Evolutionary conservation across 768 basidiomycete species (phyloP), one percentile per base, ranked within the genome.

Genomic region (Lentinula raphanica): DNA sequence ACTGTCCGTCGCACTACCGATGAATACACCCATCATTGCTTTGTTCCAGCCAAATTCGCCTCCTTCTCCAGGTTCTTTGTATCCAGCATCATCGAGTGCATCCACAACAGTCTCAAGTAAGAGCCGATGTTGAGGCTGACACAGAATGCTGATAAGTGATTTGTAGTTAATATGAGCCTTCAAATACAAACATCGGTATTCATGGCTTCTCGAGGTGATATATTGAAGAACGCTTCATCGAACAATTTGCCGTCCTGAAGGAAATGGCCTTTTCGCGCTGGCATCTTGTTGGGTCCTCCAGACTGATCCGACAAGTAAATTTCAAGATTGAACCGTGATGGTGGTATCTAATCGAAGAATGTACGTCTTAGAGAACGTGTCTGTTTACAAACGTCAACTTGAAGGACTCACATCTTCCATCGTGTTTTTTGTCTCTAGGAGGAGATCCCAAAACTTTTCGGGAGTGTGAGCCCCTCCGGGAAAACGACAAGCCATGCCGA

Each of bases 181-280:
- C 25, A 4, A 35, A n/a, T 35, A 48, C 56, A 6, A 35, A 57
- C 56, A n/a, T 57, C 56, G 6, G 9, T 57, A 28, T 57, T 57
- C 21, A 31, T 45, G 11, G 56, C 56, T 31, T 57, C 44, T 23
- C 56, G 28, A 48, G 56, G 56, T 8, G 56, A 57, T 36, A 57
- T 6, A 21, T 57, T 57, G 56, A 57, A 57, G 25, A 57, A 57
- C 15, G 21, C 19, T 27, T 57, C 56, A 25, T 57, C 56, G 23
- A 57, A 57, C 17, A 35, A 48, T 8, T 25, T 12, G 17, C 44
- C 56, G 67, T 88, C 88, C 3, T 78, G 77, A 9, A 82, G 84
- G 3, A 83, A 66, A 60, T 87, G 86, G 7, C 87, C 88, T 40
- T 71, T 72, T 39, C 72, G 71, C 25, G 71, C 79, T 58, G 67